These are phyloP conservation scores for Scutellaria minor DNA, from an alignment of 257 asterid genomes.

Conservation along the genomic window DNA sequence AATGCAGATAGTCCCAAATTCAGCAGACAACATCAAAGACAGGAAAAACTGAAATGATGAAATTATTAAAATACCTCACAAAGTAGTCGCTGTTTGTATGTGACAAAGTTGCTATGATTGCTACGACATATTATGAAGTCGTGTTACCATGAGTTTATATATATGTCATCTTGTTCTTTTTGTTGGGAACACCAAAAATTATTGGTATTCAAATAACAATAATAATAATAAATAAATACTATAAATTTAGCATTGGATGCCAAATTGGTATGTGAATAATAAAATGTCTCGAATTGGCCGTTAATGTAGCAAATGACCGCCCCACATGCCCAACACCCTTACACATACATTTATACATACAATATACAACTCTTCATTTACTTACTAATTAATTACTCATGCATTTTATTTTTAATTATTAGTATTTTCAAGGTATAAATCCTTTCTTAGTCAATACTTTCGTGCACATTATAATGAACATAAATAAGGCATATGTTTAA, in stretches of 20 bases:
- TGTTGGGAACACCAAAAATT: constrained; percentile 13
- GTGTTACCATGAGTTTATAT: neutral
- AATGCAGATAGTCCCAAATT: too few relatives aligned
- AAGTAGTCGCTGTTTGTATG: neutral
- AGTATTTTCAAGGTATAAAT: neutral
- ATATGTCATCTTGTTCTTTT: neutral
- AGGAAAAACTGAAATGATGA: too few relatives aligned
- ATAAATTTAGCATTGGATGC: constrained; percentile 37
- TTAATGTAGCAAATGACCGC: constrained; percentile 25
- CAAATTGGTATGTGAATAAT: neutral
- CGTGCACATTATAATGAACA: too few relatives aligned
- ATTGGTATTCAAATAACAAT: neutral
- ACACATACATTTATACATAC: neutral
- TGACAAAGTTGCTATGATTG: constrained; percentile 25
- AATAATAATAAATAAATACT: neutral
- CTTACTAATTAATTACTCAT: neutral
- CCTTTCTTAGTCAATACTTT: too few relatives aligned
- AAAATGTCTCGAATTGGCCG: constrained; percentile 10
- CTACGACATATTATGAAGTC: neutral
- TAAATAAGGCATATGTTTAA: too few relatives aligned
- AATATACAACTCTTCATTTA: too few relatives aligned
- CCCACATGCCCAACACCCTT: constrained; percentile 33
- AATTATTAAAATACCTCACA: neutral
- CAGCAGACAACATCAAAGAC: too few relatives aligned
- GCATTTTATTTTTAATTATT: neutral